Percentiles rank a stretch among this genome's conserved stretches.
phyloP scores from a whole-genome alignment of 352 stramenopile species.

The Nothophytophthora sp. region DNA sequence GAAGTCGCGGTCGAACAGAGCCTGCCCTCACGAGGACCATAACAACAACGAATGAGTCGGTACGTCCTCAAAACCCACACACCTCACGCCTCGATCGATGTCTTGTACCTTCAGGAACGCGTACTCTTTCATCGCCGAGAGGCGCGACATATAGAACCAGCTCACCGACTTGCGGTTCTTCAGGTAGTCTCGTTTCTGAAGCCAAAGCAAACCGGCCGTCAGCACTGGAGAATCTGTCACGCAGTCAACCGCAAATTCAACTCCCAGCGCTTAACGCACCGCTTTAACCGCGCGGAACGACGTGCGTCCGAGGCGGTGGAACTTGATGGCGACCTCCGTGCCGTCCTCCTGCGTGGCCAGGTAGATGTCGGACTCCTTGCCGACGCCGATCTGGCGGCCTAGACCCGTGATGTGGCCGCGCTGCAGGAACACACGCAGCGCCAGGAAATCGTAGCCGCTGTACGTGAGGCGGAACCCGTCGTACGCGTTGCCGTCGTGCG shows the following conservation, averaged over 20 bases:
- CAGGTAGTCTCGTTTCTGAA: conserved; percentile 99
- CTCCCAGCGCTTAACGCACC: conserved; percentile 28
- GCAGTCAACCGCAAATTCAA: no score
- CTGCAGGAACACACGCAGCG: conserved; percentile 95
- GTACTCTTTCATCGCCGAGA: conserved; percentile 98
- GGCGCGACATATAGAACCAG: conserved; percentile 99
- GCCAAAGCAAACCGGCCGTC: no score
- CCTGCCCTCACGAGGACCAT: no score
- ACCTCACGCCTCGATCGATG: not conserved
- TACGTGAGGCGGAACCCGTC: conserved; percentile 98
- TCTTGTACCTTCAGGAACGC: conserved; percentile 96
- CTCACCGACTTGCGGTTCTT: conserved; percentile 93
- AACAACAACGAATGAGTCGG: conserved; percentile 5
- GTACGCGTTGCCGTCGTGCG: conserved; percentile 97
- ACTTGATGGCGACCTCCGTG: conserved; percentile 98
- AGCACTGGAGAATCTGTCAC: no score
- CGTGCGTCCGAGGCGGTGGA: conserved; percentile 99
- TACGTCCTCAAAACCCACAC: not conserved
- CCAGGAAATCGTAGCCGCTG: conserved; percentile 99
- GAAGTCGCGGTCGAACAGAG: conserved; percentile 96
- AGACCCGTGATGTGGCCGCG: conserved; percentile 92
- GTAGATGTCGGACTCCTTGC: conserved; percentile 99
- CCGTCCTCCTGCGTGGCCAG: conserved; percentile 93
- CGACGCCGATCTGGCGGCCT: conserved; percentile 96
- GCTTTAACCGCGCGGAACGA: conserved; percentile 97